Evolutionary conservation across 2,329 filamentous ascomycete genomes (phyloP).

Genomic region (Colletotrichum salicis): DNA sequence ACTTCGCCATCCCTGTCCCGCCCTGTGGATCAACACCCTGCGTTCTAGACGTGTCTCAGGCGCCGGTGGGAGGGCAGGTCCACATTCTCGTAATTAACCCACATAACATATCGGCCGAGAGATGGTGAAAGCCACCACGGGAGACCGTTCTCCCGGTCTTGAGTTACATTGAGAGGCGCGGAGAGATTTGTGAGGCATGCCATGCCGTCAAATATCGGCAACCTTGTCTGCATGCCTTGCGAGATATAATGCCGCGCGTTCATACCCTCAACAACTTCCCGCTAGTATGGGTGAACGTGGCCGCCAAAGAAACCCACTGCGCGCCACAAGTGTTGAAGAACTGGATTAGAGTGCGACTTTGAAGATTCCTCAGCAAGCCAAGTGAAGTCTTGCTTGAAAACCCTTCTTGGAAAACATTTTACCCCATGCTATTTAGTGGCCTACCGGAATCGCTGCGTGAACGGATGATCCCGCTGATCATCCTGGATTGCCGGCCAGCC

Average conservation of each 20-base stretch:
- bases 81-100: slow-evolving; percentile 1
- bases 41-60: not conserved
- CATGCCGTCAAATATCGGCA: not conserved
- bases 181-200: not conserved
- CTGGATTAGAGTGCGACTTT: not conserved
- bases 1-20: not conserved
- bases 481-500: no score
- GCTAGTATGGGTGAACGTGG: not conserved
- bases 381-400: not conserved
- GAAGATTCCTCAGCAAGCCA: not conserved
- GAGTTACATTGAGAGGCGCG: not conserved
- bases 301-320: not conserved
- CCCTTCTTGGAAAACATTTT: not conserved
- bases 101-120: not conserved
- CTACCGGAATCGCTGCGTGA: not conserved
- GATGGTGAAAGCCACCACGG: not conserved
- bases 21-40: not conserved
- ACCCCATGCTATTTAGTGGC: not conserved
- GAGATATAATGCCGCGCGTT: not conserved
- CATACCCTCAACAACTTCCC: not conserved
- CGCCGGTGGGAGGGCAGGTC: not conserved
- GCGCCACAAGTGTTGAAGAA: not conserved
- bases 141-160: not conserved
- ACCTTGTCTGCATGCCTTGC: not conserved
- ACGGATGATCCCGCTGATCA: not conserved